These are phyloP conservation scores for Neospermospora avenae DNA, from an alignment of 2,329 filamentous ascomycete species.

Conservation along the genomic window DNA sequence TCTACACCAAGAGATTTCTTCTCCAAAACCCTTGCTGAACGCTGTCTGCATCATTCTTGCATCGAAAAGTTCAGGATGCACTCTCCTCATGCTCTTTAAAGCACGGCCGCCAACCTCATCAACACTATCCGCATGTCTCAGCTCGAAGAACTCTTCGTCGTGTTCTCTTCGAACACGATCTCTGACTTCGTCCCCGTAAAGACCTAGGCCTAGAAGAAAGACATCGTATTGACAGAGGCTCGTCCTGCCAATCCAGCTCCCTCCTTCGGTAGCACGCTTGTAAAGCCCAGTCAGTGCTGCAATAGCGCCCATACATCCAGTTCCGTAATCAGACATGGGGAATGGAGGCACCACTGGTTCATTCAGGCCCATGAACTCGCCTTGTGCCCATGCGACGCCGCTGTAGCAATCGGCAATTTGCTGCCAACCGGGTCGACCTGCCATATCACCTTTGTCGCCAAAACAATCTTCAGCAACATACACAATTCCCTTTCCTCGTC, in stretches of 20 bases:
- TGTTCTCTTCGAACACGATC: constrained; percentile 29
- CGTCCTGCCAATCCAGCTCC: constrained; percentile 62
- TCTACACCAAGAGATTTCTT: constrained; percentile 33
- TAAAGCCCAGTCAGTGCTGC: constrained; percentile 63
- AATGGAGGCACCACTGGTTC: constrained; percentile 66
- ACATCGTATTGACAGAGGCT: constrained; percentile 68
- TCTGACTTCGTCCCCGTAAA: constrained; percentile 53
- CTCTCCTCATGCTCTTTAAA: constrained; percentile 30
- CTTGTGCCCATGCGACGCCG: constrained; percentile 43
- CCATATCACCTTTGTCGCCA: constrained; percentile 62
- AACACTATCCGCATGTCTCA: constrained; percentile 34
- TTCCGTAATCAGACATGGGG: constrained; percentile 65
- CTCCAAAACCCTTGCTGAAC: constrained; percentile 28
- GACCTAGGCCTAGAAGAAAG: constrained; percentile 57
- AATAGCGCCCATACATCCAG: constrained; percentile 68
- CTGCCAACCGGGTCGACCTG: constrained; percentile 64
- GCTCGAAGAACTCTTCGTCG: constrained; percentile 27
- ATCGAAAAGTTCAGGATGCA: constrained; percentile 34
- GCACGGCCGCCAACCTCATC: constrained; percentile 33
- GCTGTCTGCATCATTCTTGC: constrained; percentile 29
- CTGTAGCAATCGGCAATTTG: constrained; percentile 58
- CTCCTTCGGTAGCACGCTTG: constrained; percentile 58
- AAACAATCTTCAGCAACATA: constrained; percentile 73
- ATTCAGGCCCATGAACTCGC: constrained; percentile 55
- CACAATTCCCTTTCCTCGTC: constrained; percentile 59